Conservation (phyloP, 805 yeast genomes). For the Metschnikowia cerradonensis region DNA sequence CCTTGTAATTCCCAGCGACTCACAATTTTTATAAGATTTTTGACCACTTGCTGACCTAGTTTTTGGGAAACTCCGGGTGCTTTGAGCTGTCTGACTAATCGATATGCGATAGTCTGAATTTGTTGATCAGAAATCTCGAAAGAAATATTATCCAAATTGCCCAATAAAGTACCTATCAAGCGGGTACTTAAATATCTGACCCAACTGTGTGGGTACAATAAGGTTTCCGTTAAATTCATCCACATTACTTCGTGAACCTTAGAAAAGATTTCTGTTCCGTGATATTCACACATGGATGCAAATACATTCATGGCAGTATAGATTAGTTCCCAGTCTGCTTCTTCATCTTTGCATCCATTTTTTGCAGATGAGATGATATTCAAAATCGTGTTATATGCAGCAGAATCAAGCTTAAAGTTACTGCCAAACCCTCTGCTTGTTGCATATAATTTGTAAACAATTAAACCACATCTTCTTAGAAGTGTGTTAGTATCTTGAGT, state of each 20-base stretch:
- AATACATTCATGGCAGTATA: slow-evolving; percentile 61
- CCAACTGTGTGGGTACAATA: slow-evolving; percentile 91
- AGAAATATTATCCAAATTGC: slow-evolving; percentile 32
- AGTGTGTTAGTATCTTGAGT: slow-evolving; percentile 47
- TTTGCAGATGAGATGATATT: slow-evolving; percentile 27
- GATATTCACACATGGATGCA: slow-evolving; percentile 36
- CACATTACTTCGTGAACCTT: slow-evolving; percentile 40
- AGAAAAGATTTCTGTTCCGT: slow-evolving; percentile 28
- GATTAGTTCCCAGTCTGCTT: slow-evolving; percentile 70
- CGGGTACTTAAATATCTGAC: slow-evolving; percentile 67
- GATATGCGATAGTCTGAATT: slow-evolving; percentile 63
- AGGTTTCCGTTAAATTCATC: slow-evolving; percentile 47
- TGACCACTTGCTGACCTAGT: slow-evolving; percentile 60
- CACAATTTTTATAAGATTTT: slow-evolving; percentile 58
- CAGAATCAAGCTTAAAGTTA: slow-evolving; percentile 36
- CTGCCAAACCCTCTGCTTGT: slow-evolving; percentile 42
- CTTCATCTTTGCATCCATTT: slow-evolving; percentile 33
- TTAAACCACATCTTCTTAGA: slow-evolving; percentile 70
- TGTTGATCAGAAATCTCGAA: slow-evolving; percentile 40
- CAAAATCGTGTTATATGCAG: slow-evolving; percentile 25
- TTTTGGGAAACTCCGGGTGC: slow-evolving; percentile 71
- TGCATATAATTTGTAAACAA: slow-evolving; percentile 61
- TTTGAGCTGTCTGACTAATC: slow-evolving; percentile 71
- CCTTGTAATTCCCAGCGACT: slow-evolving; percentile 55
- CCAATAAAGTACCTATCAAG: slow-evolving; percentile 50